Evolutionary conservation across 192 early-diverging fungal genomes (phyloP), one percentile per base, ranked within the genome.

Genomic region (Podila epicladia): DNA sequence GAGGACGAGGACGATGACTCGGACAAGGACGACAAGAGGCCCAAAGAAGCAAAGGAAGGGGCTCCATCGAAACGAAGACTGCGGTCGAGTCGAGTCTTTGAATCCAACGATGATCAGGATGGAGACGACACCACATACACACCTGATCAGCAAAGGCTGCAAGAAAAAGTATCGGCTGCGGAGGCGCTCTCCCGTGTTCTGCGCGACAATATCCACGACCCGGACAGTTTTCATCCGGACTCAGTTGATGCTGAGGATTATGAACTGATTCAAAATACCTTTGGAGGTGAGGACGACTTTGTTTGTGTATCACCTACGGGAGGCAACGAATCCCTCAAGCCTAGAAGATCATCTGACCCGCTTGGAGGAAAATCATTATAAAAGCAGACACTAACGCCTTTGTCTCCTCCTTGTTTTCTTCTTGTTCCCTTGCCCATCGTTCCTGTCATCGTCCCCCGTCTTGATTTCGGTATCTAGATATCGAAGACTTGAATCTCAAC

Each of bases 401-500:
- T 61, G 24, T 35, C 26, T 61, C 35, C 35, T 37, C 35, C 35
- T 37, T 37, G 35, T 33, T 61, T 61, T 61, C 26, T 61, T 35
- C 35, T 32, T 31, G 11, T 33, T 33, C 20, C 26, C 2, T 12
- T 13, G 5, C 70, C 37, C 37, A 22, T 58, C 57, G 11, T 60
- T 24, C 32, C 12, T 19, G 41, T 60, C 28, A 20, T 45, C 50
- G 22, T 35, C n/a, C 13, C 13, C 4, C 26, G 26, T 65, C 38
- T 60, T 71, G 28, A 3, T 62, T 17, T 62, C 17, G 32, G 19
- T 35, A 3, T 33, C 33, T n/a, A 72, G 77, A 80, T 13, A 73
- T 80, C 28, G 77, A 80, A 35, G 77, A 80, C 17, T 62, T 80
- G 22, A 69, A 65, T 41, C 62, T 80, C 61, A 80, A 70, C 31